Evolutionary conservation across 225 moss, liverwort and hornwort species (phyloP).

Genomic region (Physcomitrium patens): DNA sequence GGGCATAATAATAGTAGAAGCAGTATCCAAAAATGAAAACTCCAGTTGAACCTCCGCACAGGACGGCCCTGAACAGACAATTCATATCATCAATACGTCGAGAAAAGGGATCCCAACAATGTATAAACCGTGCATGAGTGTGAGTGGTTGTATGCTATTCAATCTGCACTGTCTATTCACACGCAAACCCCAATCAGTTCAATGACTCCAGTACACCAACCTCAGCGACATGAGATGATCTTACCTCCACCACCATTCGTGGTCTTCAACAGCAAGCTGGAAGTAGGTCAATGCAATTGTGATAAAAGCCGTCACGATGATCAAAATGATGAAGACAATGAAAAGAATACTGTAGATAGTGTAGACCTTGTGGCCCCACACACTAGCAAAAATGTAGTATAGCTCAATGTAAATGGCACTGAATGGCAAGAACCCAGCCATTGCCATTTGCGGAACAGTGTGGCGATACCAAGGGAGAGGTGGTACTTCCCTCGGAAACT

Average conservation of each 20-base stretch:
- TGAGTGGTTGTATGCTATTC: neutral
- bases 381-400: conserved; percentile 93
- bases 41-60: conserved; percentile 96
- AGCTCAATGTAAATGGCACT: conserved; percentile 99
- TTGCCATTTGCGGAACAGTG: conserved; percentile 95
- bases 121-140: too few species aligned
- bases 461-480: conserved; percentile 92
- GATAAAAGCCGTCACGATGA: conserved; percentile 96
- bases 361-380: conserved; percentile 96
- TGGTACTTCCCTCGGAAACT: conserved; percentile 89
- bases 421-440: conserved; percentile 97
- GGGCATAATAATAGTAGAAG: conserved; percentile 90
- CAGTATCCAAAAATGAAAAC: conserved; percentile 95
- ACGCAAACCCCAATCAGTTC: neutral
- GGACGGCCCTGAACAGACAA: conserved; percentile 65
- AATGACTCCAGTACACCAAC: neutral
- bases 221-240: neutral
- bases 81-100: conserved; percentile 12
- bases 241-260: conserved; percentile 99
- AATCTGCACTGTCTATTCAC: neutral
- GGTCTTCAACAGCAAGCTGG: conserved; percentile 98
- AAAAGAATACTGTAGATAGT: conserved; percentile 97
- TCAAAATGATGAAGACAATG: conserved; percentile 97
- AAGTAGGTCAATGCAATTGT: conserved; percentile 96
- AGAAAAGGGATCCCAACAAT: neutral